Evolutionary conservation across 768 basidiomycete genomes (phyloP), one percentile per base, ranked within the genome.

Genomic region (Phylloporus arenicola): DNA sequence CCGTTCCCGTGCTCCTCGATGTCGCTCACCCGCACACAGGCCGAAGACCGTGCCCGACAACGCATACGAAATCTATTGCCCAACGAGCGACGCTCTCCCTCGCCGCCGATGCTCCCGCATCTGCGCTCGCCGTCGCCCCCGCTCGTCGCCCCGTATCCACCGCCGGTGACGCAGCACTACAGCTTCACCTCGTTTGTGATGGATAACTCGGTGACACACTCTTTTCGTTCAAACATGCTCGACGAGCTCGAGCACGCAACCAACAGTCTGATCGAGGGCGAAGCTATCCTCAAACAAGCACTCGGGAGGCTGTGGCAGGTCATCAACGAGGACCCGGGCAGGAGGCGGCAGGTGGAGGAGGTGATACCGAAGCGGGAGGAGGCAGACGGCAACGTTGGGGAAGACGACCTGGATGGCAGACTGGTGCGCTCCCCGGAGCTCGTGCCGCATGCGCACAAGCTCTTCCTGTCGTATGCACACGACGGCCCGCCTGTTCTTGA

Each of bases 151-250:
- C 88, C 90, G 3, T 92, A 91, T 60, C 80, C 83, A 20, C 72
- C 80, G 19, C 87, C 87, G 22, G 75, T 75, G 20, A 65, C 75
- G 10, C 79, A 84, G 44, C 88, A 92, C 60, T 75, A 83, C 52
- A 84, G 78, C 54, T 92, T 88, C 68, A 78, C 88, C 17, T 88
- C 89, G 0, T 88, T 90, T 58, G 88, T 93, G 13, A 78, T 92
- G 76, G 90, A 92, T 64, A 87, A 84, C 55, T 79, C 88, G 8
- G 81, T 88, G 14, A 88, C 86, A 16, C 86, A 88, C 64, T 82
- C 90, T 4, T 93, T 90, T 68, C 86, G 89, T 39, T 86, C 89
- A 30, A 76, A 73, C 49, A 69, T 92, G 43, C 70, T 92, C 20
- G 84, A 88, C 55, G 88, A 91, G 58, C 75, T 93, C 13, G 88